phyloP scores from a whole-genome alignment of 148 eudicot genomes.

The Chenopodium suecicum region DNA sequence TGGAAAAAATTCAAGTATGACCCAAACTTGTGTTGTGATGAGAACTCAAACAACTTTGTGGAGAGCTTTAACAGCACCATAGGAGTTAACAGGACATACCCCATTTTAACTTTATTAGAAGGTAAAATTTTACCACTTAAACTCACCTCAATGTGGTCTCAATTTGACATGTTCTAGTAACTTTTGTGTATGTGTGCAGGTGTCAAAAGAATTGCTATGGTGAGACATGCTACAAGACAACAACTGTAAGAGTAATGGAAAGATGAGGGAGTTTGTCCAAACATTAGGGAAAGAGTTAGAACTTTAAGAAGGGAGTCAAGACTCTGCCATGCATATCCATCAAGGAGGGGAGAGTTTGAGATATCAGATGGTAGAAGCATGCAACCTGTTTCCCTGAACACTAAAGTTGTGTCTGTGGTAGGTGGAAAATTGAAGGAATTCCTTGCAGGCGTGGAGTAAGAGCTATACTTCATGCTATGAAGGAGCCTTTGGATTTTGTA shows the following conservation, averaged over 20 bases:
- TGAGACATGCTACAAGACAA: not conserved
- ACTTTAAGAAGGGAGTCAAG: not conserved
- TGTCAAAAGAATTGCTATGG: not conserved
- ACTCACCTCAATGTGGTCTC: too few relatives aligned
- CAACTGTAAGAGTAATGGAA: not conserved
- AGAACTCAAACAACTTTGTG: too few relatives aligned
- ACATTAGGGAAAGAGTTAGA: not conserved
- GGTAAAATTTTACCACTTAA: too few relatives aligned
- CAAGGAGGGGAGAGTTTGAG: not conserved
- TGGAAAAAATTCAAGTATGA: too few relatives aligned
- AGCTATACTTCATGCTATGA: not conserved
- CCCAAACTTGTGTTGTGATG: too few relatives aligned
- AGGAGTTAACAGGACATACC: too few relatives aligned
- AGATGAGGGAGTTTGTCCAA: not conserved
- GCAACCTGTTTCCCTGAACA: not conserved
- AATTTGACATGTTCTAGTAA: too few relatives aligned
- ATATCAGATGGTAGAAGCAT: not conserved
- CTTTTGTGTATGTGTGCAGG: not conserved
- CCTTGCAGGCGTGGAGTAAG: not conserved
- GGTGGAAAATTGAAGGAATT: not conserved
- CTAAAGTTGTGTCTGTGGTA: not conserved
- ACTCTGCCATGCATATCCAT: not conserved
- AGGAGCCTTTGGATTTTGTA: not conserved
- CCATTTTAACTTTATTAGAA: too few relatives aligned
- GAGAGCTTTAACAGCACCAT: too few relatives aligned